Evolutionary conservation across 805 yeast species (phyloP).

Genomic region (Hanseniaspora valbyensis): DNA sequence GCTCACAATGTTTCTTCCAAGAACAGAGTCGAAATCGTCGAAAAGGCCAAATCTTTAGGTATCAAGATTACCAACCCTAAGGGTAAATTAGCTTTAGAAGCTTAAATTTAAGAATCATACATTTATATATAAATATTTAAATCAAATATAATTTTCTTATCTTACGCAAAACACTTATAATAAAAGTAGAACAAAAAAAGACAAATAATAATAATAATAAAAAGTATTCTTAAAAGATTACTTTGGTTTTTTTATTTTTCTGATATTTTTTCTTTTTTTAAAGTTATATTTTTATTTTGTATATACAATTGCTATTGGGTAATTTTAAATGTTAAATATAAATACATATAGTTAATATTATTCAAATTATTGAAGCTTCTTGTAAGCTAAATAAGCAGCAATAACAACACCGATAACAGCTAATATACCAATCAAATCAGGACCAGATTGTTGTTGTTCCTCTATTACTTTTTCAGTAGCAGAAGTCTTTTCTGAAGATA

Average conservation of each 20-base stretch:
- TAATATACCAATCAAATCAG: background rate
- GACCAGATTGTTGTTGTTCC: conserved; percentile 20
- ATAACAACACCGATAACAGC: background rate
- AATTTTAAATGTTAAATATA: too few relatives aligned
- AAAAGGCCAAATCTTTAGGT: conserved; percentile 97
- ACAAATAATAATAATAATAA: too few relatives aligned
- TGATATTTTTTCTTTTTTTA: too few relatives aligned
- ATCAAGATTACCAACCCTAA: conserved; percentile 98
- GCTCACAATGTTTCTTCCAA: conserved; percentile 97
- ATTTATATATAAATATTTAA: background rate
- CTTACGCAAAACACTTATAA: conserved; percentile 14
- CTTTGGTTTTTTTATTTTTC: too few relatives aligned
- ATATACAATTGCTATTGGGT: too few relatives aligned
- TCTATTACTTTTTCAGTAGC: conserved; percentile 18
- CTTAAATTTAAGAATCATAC: conserved; percentile 40
- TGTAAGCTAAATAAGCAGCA: background rate
- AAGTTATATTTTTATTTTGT: too few relatives aligned
- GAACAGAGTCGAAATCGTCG: conserved; percentile 93
- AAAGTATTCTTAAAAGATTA: too few relatives aligned
- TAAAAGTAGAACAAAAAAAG: too few relatives aligned
- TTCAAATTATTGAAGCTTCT: background rate
- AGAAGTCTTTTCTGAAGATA: conserved; percentile 16
- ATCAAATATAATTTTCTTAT: conserved; percentile 21
- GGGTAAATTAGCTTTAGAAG: conserved; percentile 97
- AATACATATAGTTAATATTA: too few relatives aligned